These are phyloP conservation scores for Carex cristatella DNA, from an alignment of 176 grass and related monocot species.

Conservation along the genomic window DNA sequence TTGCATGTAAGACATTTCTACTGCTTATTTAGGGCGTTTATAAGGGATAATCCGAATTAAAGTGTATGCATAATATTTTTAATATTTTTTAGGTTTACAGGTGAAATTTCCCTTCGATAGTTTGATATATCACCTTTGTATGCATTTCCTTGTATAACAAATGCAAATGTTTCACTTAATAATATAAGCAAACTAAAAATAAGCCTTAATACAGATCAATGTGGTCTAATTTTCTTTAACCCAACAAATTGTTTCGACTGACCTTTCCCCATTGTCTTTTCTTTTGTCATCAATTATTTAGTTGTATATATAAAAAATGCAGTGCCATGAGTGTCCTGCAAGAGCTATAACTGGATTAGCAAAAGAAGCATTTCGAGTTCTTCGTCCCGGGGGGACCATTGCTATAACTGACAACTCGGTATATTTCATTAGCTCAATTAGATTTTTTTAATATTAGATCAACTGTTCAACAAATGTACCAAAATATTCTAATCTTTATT, in stretches of 20 bases:
- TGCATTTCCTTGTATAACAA: background rate
- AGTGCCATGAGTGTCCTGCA: constrained; percentile 85
- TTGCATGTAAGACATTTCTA: background rate
- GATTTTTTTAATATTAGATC: background rate
- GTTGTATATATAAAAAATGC: constrained; percentile 11
- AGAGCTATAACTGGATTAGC: constrained; percentile 47
- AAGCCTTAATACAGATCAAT: background rate
- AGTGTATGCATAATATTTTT: background rate
- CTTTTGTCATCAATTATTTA: background rate
- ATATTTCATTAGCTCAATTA: background rate
- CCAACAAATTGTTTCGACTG: background rate
- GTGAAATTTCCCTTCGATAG: background rate
- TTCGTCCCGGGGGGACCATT: constrained; percentile 63
- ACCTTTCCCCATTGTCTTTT: background rate
- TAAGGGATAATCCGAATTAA: background rate
- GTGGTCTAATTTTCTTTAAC: background rate
- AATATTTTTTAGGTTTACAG: background rate
- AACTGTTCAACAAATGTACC: background rate
- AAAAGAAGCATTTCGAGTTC: constrained; percentile 64
- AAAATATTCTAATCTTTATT: constrained; percentile 12
- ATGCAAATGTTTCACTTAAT: background rate
- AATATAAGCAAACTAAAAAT: background rate
- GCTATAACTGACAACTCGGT: constrained; percentile 83
- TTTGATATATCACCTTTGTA: background rate
- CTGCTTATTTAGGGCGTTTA: background rate